These are phyloP conservation scores for Sodiomyces alkalinus DNA, from an alignment of 2,329 filamentous ascomycete genomes.

Conservation along the genomic window DNA sequence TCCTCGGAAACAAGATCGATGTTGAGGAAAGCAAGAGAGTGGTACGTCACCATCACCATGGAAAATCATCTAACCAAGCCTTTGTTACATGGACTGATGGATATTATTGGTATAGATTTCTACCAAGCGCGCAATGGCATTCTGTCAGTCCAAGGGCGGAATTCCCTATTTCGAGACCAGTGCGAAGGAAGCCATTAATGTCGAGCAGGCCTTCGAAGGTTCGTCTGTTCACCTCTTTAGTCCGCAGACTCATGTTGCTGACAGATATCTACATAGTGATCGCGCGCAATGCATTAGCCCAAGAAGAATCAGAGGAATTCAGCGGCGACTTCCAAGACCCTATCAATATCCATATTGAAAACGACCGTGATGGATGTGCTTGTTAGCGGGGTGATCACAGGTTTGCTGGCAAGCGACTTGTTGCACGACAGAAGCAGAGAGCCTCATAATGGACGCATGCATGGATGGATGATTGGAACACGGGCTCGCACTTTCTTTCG, in stretches of 20 bases:
- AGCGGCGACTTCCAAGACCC: slow-evolving; percentile 94
- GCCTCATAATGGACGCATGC: too few relatives aligned
- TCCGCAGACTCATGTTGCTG: slow-evolving; percentile 6
- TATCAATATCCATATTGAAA: slow-evolving; percentile 95
- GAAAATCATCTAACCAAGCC: too few relatives aligned
- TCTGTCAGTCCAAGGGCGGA: slow-evolving; percentile 92
- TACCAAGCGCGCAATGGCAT: slow-evolving; percentile 89
- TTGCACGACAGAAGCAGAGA: too few relatives aligned
- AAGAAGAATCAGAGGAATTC: slow-evolving; percentile 97
- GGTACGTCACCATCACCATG: slow-evolving; percentile 28
- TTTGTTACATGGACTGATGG: not conserved
- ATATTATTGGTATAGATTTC: slow-evolving; percentile 47
- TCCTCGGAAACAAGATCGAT: slow-evolving; percentile 98
- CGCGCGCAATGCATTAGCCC: slow-evolving; percentile 82
- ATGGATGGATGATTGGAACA: too few relatives aligned
- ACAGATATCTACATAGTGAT: slow-evolving; percentile 55
- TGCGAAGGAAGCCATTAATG: slow-evolving; percentile 96
- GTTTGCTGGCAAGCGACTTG: too few relatives aligned
- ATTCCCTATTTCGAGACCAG: slow-evolving; percentile 99
- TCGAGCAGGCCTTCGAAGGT: slow-evolving; percentile 69
- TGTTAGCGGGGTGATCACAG: too few relatives aligned
- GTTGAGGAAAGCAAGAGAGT: slow-evolving; percentile 95
- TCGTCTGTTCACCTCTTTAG: too few relatives aligned
- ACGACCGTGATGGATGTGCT: slow-evolving; percentile 81
- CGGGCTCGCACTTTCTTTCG: too few relatives aligned